These are phyloP conservation scores for Cynara cardunculus DNA, from an alignment of 129 eudicot species.

Conservation along the genomic window DNA sequence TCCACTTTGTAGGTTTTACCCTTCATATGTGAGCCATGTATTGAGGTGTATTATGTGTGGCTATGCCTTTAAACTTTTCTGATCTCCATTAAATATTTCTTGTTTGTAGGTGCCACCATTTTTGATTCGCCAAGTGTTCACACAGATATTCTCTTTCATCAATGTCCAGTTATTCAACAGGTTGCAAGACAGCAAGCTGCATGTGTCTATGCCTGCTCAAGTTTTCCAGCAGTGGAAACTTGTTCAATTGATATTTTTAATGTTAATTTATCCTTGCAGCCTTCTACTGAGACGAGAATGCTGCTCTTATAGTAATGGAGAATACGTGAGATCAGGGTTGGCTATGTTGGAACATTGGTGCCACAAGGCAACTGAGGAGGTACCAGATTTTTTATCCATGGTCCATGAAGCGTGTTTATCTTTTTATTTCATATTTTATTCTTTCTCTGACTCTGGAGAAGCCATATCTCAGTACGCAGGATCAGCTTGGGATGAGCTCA, in stretches of 20 bases:
- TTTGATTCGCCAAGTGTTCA: slow-evolving; percentile 82
- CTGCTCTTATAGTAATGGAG: slow-evolving; percentile 93
- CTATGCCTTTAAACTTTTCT: not conserved
- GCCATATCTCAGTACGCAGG: slow-evolving; percentile 69
- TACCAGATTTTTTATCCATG: slow-evolving; percentile 12
- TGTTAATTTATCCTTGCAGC: slow-evolving; percentile 42
- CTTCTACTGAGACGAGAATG: slow-evolving; percentile 95
- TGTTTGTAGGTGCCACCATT: slow-evolving; percentile 78
- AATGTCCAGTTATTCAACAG: slow-evolving; percentile 96
- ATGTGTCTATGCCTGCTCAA: slow-evolving; percentile 4
- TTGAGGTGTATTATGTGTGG: not conserved
- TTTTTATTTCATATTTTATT: slow-evolving; percentile 8
- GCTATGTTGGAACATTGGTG: slow-evolving; percentile 89
- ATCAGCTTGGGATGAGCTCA: slow-evolving; percentile 96
- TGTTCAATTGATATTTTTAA: slow-evolving; percentile 16
- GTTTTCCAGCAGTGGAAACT: not conserved
- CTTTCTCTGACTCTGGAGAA: slow-evolving; percentile 17
- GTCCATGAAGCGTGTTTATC: not conserved
- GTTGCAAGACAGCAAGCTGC: slow-evolving; percentile 27
- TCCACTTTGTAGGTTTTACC: not conserved
- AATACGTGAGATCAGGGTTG: slow-evolving; percentile 76
- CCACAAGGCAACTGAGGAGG: slow-evolving; percentile 81
- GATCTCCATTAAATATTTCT: not conserved
- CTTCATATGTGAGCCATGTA: not conserved
- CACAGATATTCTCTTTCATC: slow-evolving; percentile 87